Evolutionary conservation across 192 early-diverging fungal species (phyloP).

Genomic region (Spizellomyces sp.): DNA sequence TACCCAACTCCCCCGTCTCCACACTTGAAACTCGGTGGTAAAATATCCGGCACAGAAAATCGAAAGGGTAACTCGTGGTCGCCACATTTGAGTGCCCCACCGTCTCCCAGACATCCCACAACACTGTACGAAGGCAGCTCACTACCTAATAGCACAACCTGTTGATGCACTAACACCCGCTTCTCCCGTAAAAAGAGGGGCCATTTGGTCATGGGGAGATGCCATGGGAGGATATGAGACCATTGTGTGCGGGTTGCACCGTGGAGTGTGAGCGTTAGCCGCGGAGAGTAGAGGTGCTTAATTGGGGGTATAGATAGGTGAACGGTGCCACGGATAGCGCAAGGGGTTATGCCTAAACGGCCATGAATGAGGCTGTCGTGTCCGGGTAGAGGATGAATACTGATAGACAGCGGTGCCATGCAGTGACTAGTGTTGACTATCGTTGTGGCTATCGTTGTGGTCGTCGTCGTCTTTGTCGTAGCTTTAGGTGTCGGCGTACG

Average conservation of each 20-base stretch:
- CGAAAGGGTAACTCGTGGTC: slow-evolving; percentile 1
- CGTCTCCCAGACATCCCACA: background rate
- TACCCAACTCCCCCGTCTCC: background rate
- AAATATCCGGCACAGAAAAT: background rate
- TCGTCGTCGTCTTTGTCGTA: slow-evolving; percentile 19
- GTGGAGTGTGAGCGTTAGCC: background rate
- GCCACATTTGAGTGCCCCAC: background rate
- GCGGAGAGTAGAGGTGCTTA: background rate
- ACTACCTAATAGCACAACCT: no score
- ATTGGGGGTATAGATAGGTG: background rate
- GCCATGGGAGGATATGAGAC: background rate
- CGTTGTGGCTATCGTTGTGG: no score
- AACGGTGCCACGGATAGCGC: background rate
- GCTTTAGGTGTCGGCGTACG: no score
- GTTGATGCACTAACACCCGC: no score
- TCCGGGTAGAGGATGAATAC: background rate
- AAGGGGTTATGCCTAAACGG: background rate
- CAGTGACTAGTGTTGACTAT: background rate
- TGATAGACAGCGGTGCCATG: background rate
- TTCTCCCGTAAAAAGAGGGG: background rate
- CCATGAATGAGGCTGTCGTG: background rate
- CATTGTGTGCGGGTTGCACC: background rate
- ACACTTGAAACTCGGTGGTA: background rate
- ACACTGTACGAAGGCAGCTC: background rate
- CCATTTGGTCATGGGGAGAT: background rate